Conservation (phyloP, 805 yeast genomes). For the Torulaspora gathmanii region DNA sequence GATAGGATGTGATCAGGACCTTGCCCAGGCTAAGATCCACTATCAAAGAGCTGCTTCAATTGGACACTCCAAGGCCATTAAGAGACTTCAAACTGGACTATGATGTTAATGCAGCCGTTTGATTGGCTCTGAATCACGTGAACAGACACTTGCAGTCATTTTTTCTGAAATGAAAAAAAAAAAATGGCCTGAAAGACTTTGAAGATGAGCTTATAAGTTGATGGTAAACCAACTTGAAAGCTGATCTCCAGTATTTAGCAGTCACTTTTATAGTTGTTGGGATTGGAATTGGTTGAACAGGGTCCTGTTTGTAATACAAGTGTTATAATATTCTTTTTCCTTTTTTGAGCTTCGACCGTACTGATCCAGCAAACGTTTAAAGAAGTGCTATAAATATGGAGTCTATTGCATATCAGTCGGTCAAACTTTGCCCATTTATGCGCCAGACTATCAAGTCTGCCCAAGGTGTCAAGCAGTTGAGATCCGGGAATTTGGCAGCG, state of each 20-base stretch:
- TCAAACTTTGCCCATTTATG: conserved; percentile 80
- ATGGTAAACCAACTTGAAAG: neutral
- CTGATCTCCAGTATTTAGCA: neutral
- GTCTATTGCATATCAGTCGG: conserved; percentile 66
- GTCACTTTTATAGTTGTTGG: neutral
- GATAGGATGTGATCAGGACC: conserved; percentile 46
- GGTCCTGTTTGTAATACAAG: neutral
- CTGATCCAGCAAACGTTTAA: too few relatives aligned
- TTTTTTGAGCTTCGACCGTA: neutral
- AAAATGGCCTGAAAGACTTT: neutral
- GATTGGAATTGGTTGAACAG: neutral
- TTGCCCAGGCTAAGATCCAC: conserved; percentile 44
- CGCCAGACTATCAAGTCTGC: conserved; percentile 34
- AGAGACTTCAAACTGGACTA: conserved; percentile 9
- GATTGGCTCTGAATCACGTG: conserved; percentile 9
- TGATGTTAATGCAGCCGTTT: neutral
- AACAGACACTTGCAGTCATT: neutral
- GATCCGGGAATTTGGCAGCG: conserved; percentile 38
- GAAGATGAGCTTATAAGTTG: conserved; percentile 1
- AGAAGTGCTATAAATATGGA: conserved; percentile 51
- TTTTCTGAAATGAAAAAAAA: neutral
- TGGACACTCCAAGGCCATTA: conserved; percentile 54
- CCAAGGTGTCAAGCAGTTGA: conserved; percentile 28
- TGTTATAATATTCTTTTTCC: conserved; percentile 4
- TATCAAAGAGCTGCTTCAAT: conserved; percentile 57